Conservation (phyloP, 306 rosid genomes). For the Psophocarpus tetragonolobus region DNA sequence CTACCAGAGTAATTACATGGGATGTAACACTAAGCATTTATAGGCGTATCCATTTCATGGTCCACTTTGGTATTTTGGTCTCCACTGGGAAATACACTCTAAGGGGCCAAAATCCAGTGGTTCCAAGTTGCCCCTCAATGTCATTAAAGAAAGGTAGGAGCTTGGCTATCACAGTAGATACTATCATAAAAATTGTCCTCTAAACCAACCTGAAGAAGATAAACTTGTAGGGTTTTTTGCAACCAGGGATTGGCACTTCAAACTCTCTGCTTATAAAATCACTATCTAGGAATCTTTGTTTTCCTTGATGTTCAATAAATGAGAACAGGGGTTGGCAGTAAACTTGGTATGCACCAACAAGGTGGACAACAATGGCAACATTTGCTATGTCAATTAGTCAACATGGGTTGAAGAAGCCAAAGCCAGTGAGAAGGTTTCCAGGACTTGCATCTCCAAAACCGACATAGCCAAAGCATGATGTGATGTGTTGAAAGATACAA, state of each 20-base stretch:
- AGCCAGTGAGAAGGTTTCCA: slow-evolving; percentile 48
- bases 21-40: no score
- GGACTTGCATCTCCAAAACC: slow-evolving; percentile 50
- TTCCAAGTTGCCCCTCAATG: slow-evolving; percentile 47
- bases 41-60: slow-evolving; percentile 46
- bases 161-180: slow-evolving; percentile 39
- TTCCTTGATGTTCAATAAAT: slow-evolving; percentile 20
- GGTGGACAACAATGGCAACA: slow-evolving; percentile 44
- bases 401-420: slow-evolving; percentile 46
- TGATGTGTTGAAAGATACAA: slow-evolving; percentile 41
- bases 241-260: slow-evolving; percentile 16
- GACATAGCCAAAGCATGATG: slow-evolving; percentile 65
- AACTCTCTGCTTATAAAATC: slow-evolving; percentile 31
- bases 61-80: no score
- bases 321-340: slow-evolving; percentile 46
- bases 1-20: slow-evolving; percentile 13
- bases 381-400: slow-evolving; percentile 55
- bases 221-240: slow-evolving; percentile 23
- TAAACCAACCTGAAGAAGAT: slow-evolving; percentile 44
- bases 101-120: slow-evolving; percentile 52
- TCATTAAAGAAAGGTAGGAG: slow-evolving; percentile 51
- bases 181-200: slow-evolving; percentile 46
- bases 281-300: slow-evolving; percentile 25
- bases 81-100: slow-evolving; percentile 52
- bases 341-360: slow-evolving; percentile 55